phyloP scores from a whole-genome alignment of 352 stramenopile genomes.

The Phytopythium oedochilum region DNA sequence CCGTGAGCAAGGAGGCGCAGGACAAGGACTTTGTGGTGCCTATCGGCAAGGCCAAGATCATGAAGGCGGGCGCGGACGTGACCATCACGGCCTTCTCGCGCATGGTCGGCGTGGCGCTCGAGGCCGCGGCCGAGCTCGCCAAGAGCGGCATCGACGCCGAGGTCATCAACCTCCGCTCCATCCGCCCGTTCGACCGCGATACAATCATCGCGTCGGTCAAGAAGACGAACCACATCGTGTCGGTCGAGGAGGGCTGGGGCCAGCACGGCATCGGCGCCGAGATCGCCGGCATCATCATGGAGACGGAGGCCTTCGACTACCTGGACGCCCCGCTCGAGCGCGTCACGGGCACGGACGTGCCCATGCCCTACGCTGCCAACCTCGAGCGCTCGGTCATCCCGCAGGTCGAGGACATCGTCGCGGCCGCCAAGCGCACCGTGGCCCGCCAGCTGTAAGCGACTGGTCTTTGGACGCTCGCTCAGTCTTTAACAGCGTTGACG shows the following conservation, averaged over 20 bases:
- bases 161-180: slow-evolving; percentile 93
- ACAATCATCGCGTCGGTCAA: slow-evolving; percentile 97
- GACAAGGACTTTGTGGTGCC: slow-evolving; percentile 96
- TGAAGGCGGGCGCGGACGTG: slow-evolving; percentile 95
- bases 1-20: slow-evolving; percentile 97
- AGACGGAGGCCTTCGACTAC: slow-evolving; percentile 98
- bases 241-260: slow-evolving; percentile 96
- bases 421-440: slow-evolving; percentile 88
- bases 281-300: slow-evolving; percentile 97
- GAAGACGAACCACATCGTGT: slow-evolving; percentile 98
- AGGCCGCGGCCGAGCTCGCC: slow-evolving; percentile 92
- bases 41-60: slow-evolving; percentile 99
- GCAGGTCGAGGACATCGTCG: slow-evolving; percentile 93
- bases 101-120: slow-evolving; percentile 94
- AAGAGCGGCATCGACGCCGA: slow-evolving; percentile 95
- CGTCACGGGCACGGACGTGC: slow-evolving; percentile 97
- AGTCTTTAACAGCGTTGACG: slow-evolving; percentile 4
- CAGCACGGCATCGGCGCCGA: slow-evolving; percentile 97
- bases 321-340: slow-evolving; percentile 97
- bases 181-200: slow-evolving; percentile 96
- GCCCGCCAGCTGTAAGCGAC: slow-evolving; percentile 61
- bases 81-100: slow-evolving; percentile 98
- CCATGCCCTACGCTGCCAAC: slow-evolving; percentile 98
- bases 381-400: slow-evolving; percentile 95
- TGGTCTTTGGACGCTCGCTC: not conserved